Evolutionary conservation across 2,329 filamentous ascomycete species (phyloP).

Genomic region (Davidsoniella neocaledoniae): DNA sequence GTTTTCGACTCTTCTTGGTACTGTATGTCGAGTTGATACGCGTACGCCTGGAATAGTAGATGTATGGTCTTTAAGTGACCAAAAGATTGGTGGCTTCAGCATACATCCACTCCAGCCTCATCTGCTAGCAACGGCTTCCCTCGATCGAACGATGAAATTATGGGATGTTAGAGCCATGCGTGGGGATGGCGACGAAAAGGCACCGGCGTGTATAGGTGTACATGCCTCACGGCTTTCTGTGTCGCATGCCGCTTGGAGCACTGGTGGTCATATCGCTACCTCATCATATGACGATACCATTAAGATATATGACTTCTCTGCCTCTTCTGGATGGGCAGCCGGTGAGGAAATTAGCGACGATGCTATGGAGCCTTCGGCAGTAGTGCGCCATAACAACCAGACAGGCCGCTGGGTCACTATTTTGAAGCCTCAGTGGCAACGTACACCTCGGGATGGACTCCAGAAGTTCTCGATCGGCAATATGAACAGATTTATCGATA

Average conservation of each 20-base stretch:
- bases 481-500: conserved; percentile 93
- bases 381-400: conserved; percentile 81
- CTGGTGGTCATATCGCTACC: conserved; percentile 71
- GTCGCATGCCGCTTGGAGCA: conserved; percentile 81
- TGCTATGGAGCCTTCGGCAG: conserved; percentile 50
- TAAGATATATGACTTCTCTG: conserved; percentile 72
- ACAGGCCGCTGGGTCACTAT: conserved; percentile 88
- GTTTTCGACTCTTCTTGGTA: conserved; percentile 74
- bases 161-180: conserved; percentile 82
- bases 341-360: conserved; percentile 40
- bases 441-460: conserved; percentile 56
- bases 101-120: conserved; percentile 67
- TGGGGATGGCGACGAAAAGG: conserved; percentile 39
- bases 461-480: conserved; percentile 88
- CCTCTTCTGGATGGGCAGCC: conserved; percentile 39
- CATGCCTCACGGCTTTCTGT: conserved; percentile 74
- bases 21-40: conserved; percentile 61
- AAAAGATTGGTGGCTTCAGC: conserved; percentile 91
- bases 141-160: conserved; percentile 77
- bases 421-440: conserved; percentile 74
- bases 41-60: conserved; percentile 18
- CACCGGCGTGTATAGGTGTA: conserved; percentile 59
- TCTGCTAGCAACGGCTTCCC: conserved; percentile 70
- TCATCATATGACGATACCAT: conserved; percentile 90
- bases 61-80: conserved; percentile 58